Evolutionary conservation across 1,139 yeast species (phyloP), one percentile per base, ranked within the genome.

Genomic region (Debaryomyces fabryi): DNA sequence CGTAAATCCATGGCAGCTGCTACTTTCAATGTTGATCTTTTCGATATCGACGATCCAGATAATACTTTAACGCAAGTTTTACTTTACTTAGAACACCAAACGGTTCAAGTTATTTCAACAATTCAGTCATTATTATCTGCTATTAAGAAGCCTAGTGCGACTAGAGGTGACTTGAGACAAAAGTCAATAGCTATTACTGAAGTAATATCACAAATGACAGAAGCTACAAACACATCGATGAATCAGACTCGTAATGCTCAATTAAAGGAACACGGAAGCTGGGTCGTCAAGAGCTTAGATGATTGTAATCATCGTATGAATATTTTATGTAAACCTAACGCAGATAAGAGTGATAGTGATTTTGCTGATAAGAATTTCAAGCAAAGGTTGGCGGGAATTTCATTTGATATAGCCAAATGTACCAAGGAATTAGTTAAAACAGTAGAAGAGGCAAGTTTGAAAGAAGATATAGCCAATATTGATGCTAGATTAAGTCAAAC

Each of bases 401-500:
- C 97, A 20, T 93, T 91, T 70, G 98, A 93, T 64, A 89, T 92
- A 72, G 97, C 97, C 42, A 90, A 93, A 68, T 88, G 96, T 65
- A 92, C 97, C 10, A 92, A 92, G 65, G 98, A 92, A 67, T 79
- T 92, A 64, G 98, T 92, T 32, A 92, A 91, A 72, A 88, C 96
- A 1, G 97, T 92, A 6, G 98, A 92, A 65, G 97, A 91, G 63
- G 96, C 96, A 24, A 87, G 93, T 62, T 73, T 91, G 59, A 87
- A 87, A 59, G 92, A 86, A 58, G 96, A 88, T 58, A 86, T 88
- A 52, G 81, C 76, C 12, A 68, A 77, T 50, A 67, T 78, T 48
- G 78, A 78, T 61, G 80, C 81, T 35, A 67, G 79, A 56, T 63
- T 76, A 52, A 67, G 66, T 49, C 75, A 65, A 34, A 64, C 58